phyloP scores from a whole-genome alignment of 179 eudicot species.

The Gypsophila paniculata region DNA sequence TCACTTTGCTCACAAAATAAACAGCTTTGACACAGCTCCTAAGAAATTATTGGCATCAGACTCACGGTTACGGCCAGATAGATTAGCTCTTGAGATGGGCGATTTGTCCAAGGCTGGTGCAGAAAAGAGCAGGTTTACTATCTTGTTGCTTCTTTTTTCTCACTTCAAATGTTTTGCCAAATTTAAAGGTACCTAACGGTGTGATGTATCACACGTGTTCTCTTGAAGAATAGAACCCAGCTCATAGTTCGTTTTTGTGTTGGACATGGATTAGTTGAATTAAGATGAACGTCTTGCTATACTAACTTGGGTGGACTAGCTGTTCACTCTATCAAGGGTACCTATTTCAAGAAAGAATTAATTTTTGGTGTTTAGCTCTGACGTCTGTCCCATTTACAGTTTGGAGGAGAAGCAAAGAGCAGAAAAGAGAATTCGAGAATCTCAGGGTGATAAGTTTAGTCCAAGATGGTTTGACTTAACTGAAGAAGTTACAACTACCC shows the following conservation, averaged over 20 bases:
- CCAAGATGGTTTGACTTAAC: slow-evolving; percentile 44
- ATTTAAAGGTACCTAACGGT: neutral
- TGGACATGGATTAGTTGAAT: neutral
- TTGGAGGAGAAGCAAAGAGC: slow-evolving; percentile 54
- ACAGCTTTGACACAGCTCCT: slow-evolving; percentile 96
- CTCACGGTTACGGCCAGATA: slow-evolving; percentile 95
- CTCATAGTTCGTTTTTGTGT: neutral
- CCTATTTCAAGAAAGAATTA: neutral
- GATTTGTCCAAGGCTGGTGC: slow-evolving; percentile 84
- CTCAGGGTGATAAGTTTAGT: slow-evolving; percentile 35
- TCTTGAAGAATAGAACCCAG: slow-evolving; percentile 2
- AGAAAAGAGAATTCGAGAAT: slow-evolving; percentile 45
- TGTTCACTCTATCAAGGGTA: neutral
- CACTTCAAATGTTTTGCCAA: neutral
- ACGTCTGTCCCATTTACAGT: slow-evolving; percentile 25
- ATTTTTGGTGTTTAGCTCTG: neutral
- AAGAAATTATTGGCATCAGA: slow-evolving; percentile 83
- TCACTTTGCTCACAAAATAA: slow-evolving; percentile 84
- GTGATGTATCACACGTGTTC: neutral
- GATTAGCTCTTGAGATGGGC: slow-evolving; percentile 92
- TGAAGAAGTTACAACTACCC: slow-evolving; percentile 41
- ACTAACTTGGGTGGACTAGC: slow-evolving; percentile 1
- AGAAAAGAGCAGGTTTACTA: slow-evolving; percentile 78
- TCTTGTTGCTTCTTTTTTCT: neutral
- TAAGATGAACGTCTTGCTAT: neutral